Percentiles rank a stretch among this genome's conserved stretches.
These are phyloP conservation scores for Paecilomyces sp. DNA, from an alignment of 2,329 filamentous ascomycete genomes.

Conservation along the genomic window DNA sequence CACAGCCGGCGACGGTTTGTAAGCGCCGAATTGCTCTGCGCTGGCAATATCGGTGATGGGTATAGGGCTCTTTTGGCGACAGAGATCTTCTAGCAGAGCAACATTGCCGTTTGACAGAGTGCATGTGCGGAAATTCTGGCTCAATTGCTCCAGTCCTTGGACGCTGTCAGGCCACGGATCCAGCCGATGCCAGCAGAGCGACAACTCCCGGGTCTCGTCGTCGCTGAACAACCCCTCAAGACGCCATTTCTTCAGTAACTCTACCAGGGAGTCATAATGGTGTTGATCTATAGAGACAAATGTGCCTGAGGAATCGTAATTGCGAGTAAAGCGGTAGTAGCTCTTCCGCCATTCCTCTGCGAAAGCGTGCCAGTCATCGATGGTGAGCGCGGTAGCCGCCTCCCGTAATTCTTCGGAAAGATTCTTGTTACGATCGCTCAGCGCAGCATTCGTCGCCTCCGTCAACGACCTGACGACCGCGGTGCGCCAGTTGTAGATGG, in stretches of 20 bases:
- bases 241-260: conserved; percentile 50
- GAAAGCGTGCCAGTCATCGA: conserved; percentile 56
- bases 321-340: conserved; percentile 56
- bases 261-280: conserved; percentile 55
- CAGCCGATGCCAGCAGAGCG: conserved; percentile 60
- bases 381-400: conserved; percentile 45
- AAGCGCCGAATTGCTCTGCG: conserved; percentile 58
- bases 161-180: conserved; percentile 56
- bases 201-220: conserved; percentile 57
- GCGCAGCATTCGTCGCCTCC: conserved; percentile 40
- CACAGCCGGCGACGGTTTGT: conserved; percentile 59
- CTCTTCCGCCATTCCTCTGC: conserved; percentile 63
- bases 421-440: conserved; percentile 40
- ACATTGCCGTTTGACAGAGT: conserved; percentile 66
- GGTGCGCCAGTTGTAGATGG: conserved; percentile 70
- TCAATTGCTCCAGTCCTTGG: conserved; percentile 47
- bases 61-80: conserved; percentile 46
- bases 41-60: conserved; percentile 54
- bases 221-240: conserved; percentile 56
- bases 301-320: conserved; percentile 24
- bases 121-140: conserved; percentile 47
- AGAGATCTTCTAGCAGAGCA: conserved; percentile 53
- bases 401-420: conserved; percentile 42
- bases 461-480: conserved; percentile 56
- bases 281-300: conserved; percentile 70